A percentile compares a stretch with the other conserved stretches of the same genome.
Evolutionary conservation across 495 filamentous ascomycete genomes (phyloP).

Genomic region (Aspergillus nanangensis): DNA sequence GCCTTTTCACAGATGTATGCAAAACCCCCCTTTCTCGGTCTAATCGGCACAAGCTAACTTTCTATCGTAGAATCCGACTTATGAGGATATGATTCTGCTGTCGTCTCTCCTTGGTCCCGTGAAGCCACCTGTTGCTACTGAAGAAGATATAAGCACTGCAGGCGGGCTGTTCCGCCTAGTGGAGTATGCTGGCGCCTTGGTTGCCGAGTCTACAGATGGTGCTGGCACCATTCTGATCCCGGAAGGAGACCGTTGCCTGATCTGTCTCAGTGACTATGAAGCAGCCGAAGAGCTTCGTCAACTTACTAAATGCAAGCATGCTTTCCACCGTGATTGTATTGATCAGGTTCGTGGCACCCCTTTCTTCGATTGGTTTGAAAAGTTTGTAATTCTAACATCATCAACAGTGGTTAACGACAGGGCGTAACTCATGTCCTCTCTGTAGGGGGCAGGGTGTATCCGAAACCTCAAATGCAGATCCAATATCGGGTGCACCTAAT

Average conservation of each 20-base stretch:
- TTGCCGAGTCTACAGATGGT: conserved; percentile 48
- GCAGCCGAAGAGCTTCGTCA: conserved; percentile 57
- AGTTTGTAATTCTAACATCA: conserved; percentile 10
- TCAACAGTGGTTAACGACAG: conserved; percentile 69
- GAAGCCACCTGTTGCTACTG: conserved; percentile 68
- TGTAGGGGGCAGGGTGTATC: conserved; percentile 67
- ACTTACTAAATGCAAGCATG: conserved; percentile 62
- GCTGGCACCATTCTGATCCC: conserved; percentile 44
- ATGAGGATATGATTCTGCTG: conserved; percentile 75
- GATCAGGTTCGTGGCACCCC: conserved; percentile 55
- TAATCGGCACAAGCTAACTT: conserved; percentile 9
- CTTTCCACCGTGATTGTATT: conserved; percentile 72
- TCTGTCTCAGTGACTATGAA: conserved; percentile 71
- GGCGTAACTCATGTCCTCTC: conserved; percentile 73
- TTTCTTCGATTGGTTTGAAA: conserved; percentile 1
- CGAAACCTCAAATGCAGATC: conserved; percentile 26
- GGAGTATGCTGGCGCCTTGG: conserved; percentile 40
- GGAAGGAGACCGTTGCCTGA: conserved; percentile 61
- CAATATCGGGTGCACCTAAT: conserved; percentile 15
- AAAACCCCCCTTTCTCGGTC: background rate
- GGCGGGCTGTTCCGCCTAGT: conserved; percentile 54
- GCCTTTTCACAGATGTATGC: conserved; percentile 68
- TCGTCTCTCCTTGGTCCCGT: conserved; percentile 69
- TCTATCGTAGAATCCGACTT: conserved; percentile 57
- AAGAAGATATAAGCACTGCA: conserved; percentile 62